Base-by-base conservation (phyloP, 176 grass and related monocot species). In the Carex myosuroides region DNA sequence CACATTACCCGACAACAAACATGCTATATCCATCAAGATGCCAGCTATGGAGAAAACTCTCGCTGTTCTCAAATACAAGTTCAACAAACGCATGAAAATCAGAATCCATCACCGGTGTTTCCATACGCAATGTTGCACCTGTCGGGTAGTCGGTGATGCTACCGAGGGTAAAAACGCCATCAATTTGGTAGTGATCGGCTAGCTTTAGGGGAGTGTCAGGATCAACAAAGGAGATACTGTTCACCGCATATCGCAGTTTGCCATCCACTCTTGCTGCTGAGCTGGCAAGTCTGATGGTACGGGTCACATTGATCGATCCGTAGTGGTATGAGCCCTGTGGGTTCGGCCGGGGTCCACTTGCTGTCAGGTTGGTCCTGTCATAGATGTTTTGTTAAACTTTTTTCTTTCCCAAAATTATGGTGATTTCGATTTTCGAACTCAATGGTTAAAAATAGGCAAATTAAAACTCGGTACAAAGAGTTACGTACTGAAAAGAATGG, bases 281-380 rank as follows among this genome's bases (percentile, higher is more conserved):
- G 91, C 64, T 94, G 37, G 89, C 87, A 17, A 98, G 83, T 52
- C 88, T 82, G 79, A 98, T 86, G 78, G 91, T 91, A 13, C 95
- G 89, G 14, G 81, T 93, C 83, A 98, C 89, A 58, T 91, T 91
- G 74, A 98, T 94, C 13, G 86, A 87, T 10, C 95, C 95, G 57
- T 94, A 98, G 89, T 89, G 95, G 85, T 98, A 98, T 2, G 92
- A 94, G 8, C 95, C 95, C 70, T 98, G 95, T 18, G 95, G 95
- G 86, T 98, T 98, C 1, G 95, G 91, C 83, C 95, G 80, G 2
- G 91, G 95, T 57, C 95, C 95, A 32, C 92, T 98, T 82, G 95
- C 95, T 22, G 89, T 94, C 7, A 98, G 85, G 73, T 98, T 94
- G 37, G 87, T 94, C 86, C 95, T 97, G 68, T 13, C 24, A 60